Evolutionary conservation across 441 rosid genomes (phyloP).

Genomic region (Populus hybrid): DNA sequence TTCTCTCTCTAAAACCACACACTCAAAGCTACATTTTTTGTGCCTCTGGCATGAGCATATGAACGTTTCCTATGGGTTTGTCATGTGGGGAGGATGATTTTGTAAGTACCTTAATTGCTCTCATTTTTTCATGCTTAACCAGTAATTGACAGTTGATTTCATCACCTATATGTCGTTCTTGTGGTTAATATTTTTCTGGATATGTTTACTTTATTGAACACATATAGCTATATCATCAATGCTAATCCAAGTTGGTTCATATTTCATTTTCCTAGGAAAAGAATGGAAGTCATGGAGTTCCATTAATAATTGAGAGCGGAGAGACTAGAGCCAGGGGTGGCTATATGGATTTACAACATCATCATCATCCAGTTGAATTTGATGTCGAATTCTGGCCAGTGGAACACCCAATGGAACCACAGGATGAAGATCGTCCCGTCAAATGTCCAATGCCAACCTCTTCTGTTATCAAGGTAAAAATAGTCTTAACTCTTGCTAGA

Average conservation of each 20-base stretch:
- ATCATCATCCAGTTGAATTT: conserved; percentile 22
- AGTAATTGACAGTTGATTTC: not conserved
- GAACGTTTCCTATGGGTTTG: conserved; percentile 41
- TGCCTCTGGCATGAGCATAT: conserved; percentile 29
- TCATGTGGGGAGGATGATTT: conserved; percentile 29
- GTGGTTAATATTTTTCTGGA: not conserved
- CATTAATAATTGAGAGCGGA: conserved; percentile 30
- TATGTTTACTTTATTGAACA: not conserved
- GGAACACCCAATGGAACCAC: conserved; percentile 86
- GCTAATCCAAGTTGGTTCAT: not conserved
- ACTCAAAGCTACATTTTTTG: conserved; percentile 34
- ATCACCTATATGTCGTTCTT: not conserved
- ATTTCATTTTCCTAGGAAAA: conserved; percentile 29
- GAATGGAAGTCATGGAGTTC: conserved; percentile 35
- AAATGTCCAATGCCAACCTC: conserved; percentile 75
- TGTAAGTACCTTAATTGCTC: conserved; percentile 22
- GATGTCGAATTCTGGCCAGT: conserved; percentile 76
- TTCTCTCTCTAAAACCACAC: conserved; percentile 1
- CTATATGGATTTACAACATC: conserved; percentile 27
- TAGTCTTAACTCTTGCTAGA: not conserved
- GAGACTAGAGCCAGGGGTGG: conserved; percentile 18
- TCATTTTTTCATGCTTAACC: not conserved
- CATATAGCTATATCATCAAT: not conserved
- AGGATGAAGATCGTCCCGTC: conserved; percentile 84
- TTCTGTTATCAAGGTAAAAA: conserved; percentile 55